phyloP scores from a whole-genome alignment of 116 monocot genomes.

The Trichopus zeylanicus region DNA sequence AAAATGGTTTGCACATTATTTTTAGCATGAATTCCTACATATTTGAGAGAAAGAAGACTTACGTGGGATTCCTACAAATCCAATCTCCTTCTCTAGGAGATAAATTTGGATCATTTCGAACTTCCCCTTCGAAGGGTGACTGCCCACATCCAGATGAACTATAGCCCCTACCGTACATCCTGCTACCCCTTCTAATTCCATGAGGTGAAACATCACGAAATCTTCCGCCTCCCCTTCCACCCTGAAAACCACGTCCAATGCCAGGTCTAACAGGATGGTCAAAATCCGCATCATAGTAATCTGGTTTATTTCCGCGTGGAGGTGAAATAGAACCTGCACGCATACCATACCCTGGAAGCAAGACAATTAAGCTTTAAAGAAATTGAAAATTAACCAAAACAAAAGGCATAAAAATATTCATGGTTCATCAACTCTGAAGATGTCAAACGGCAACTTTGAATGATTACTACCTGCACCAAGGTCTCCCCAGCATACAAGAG shows the following conservation, averaged over 20 bases:
- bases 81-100: slow-evolving; percentile 89
- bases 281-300: slow-evolving; percentile 31
- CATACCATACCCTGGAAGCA: slow-evolving; percentile 39
- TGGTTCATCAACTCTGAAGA: neutral
- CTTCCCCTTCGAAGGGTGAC: slow-evolving; percentile 28
- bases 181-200: slow-evolving; percentile 32
- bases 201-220: slow-evolving; percentile 14
- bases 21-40: neutral
- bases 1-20: too few relatives aligned
- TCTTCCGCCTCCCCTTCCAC: slow-evolving; percentile 35
- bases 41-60: slow-evolving; percentile 10
- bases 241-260: slow-evolving; percentile 40
- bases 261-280: slow-evolving; percentile 13
- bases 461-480: neutral
- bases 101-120: slow-evolving; percentile 76
- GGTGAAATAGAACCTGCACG: slow-evolving; percentile 50
- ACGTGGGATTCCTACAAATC: slow-evolving; percentile 66
- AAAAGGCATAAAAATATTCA: neutral
- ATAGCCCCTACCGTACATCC: slow-evolving; percentile 27
- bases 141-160: slow-evolving; percentile 13
- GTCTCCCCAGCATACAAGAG: neutral
- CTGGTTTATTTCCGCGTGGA: slow-evolving; percentile 17
- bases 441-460: neutral
- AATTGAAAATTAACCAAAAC: neutral
- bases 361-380: neutral